Evolutionary conservation across 192 early-diverging fungal species (phyloP), one percentile per base, ranked within the genome.

Genomic region (Coemansia sp.): DNA sequence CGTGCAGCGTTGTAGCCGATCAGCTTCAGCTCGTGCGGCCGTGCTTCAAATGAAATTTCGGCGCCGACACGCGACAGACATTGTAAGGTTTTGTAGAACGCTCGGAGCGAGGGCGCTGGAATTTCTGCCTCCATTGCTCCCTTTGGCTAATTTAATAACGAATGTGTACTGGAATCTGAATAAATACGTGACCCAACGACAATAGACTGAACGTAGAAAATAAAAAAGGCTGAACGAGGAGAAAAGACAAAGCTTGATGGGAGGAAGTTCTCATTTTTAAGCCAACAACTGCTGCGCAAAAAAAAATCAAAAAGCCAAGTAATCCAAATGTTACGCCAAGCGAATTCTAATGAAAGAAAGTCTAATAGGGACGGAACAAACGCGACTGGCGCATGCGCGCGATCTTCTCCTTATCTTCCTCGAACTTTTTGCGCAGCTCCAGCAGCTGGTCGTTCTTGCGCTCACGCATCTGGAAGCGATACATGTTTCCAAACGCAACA

Each of bases 391-490:
- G 93, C 66, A 98, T 84, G 24, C 85, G 80, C 49, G 85, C 90
- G 64, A 98, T 93, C 76, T 87, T 87, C 57, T 84, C 69, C 83
- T 94, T 95, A 78, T 98, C 95, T 73, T 95, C 89, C 72, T 98
- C 95, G 63, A 98, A 98, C 73, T 94, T 94, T 67, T 87, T 88
- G 63, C 95, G 91, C 63, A 98, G 79, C 58, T 96, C 93, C 3
- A 85, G 81, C 41, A 96, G 86, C 90, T 98, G 90, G 75, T 94
- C 89, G 51, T 90, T 85, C 79, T 97, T 97, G 41, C 80, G 86
- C 84, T 98, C 94, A 24, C 94, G 87, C 87, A 94, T 86, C 85
- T 98, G 96, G 89, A 98, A 98, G 15, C 94, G 85, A 76, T 98
- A 98, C 88, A 98, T 94, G 84, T 98, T 92, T 24, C 88, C 87